Percentiles rank a stretch among this genome's conserved stretches.
These are phyloP conservation scores for Schwanniomyces yamadae DNA, from an alignment of 805 yeast species.

Conservation along the genomic window DNA sequence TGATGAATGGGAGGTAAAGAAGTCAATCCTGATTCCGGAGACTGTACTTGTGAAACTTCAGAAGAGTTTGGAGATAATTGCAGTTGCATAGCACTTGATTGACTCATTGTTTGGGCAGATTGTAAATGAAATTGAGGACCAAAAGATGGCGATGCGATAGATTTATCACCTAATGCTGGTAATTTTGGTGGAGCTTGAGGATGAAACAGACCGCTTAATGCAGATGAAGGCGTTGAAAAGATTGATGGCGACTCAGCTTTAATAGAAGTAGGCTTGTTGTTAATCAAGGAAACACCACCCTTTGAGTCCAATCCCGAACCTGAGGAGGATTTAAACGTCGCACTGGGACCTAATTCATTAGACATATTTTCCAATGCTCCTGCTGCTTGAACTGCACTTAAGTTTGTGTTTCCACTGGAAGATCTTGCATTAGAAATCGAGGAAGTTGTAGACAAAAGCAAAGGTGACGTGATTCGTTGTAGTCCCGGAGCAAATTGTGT, in stretches of 20 bases:
- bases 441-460: conserved; percentile 53
- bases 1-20: conserved; percentile 27
- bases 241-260: conserved; percentile 16
- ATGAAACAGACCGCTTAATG: conserved; percentile 28
- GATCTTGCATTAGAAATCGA: conserved; percentile 41
- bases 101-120: conserved; percentile 5
- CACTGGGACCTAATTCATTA: conserved; percentile 44
- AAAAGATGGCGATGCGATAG: conserved; percentile 42
- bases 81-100: conserved; percentile 1
- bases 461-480: conserved; percentile 62
- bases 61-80: conserved; percentile 12
- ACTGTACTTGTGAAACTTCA: conserved; percentile 24
- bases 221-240: conserved; percentile 39
- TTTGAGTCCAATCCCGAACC: conserved; percentile 7
- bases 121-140: conserved; percentile 42
- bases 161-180: conserved; percentile 25
- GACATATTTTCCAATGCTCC: conserved; percentile 46
- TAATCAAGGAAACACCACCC: conserved; percentile 35
- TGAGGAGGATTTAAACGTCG: conserved; percentile 32
- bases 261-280: conserved; percentile 19
- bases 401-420: conserved; percentile 8
- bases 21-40: conserved; percentile 12
- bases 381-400: conserved; percentile 36
- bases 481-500: conserved; percentile 68
- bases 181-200: conserved; percentile 30